These are phyloP conservation scores for Lindgomyces ingoldianus DNA, from an alignment of 495 filamentous ascomycete genomes.

Conservation along the genomic window DNA sequence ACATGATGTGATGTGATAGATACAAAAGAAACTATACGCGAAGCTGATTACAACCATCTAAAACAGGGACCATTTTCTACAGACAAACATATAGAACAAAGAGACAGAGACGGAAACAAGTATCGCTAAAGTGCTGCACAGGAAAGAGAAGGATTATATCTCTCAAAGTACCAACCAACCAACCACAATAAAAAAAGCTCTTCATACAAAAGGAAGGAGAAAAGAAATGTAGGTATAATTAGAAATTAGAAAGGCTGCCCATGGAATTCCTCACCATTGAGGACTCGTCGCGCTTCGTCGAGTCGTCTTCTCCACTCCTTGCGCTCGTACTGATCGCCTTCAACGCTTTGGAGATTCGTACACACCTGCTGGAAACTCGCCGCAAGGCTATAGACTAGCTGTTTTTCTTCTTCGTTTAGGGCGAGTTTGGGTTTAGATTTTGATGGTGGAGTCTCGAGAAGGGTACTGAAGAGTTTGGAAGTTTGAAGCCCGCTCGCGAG, in stretches of 20 bases:
- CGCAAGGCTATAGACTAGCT: constrained; percentile 74
- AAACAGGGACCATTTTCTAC: neutral
- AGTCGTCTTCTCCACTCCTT: constrained; percentile 66
- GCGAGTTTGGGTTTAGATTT: constrained; percentile 55
- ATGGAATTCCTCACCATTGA: constrained; percentile 24
- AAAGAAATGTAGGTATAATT: too few relatives aligned
- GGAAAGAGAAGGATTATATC: neutral
- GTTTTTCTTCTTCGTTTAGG: constrained; percentile 45
- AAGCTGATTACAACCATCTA: neutral
- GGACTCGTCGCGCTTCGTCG: constrained; percentile 64
- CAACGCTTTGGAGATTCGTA: constrained; percentile 63
- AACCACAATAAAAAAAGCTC: too few relatives aligned
- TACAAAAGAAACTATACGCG: neutral
- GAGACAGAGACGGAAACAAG: neutral
- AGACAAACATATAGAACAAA: too few relatives aligned
- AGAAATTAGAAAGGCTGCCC: neutral
- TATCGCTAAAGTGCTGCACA: constrained; percentile 24
- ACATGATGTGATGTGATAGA: too few relatives aligned
- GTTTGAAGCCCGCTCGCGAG: constrained; percentile 36
- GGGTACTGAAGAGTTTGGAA: constrained; percentile 33
- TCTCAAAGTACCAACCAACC: neutral
- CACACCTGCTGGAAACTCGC: constrained; percentile 71
- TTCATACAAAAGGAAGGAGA: too few relatives aligned
- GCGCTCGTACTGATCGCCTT: constrained; percentile 60
- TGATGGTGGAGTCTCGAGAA: constrained; percentile 49